A percentile compares a stretch with the other conserved stretches of the same genome.
phyloP scores from a whole-genome alignment of 2,329 filamentous ascomycete genomes.

The Aspergillus neotritici region DNA sequence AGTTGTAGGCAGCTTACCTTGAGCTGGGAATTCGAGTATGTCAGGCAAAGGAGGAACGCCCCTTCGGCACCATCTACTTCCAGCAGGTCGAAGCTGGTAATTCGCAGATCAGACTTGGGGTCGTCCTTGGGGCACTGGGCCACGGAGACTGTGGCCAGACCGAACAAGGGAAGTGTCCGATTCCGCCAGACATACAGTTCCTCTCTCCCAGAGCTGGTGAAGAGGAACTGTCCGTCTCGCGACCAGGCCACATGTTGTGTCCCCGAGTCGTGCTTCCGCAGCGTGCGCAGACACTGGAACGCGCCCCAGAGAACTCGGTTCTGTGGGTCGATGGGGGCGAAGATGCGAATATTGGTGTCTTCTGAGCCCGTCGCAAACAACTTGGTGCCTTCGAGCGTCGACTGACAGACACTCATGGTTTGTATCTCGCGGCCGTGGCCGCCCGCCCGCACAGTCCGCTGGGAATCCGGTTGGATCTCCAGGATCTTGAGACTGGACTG shows the following conservation, averaged over 20 bases:
- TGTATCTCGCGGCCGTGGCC: constrained; percentile 86
- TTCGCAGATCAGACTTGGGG: constrained; percentile 62
- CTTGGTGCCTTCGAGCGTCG: constrained; percentile 8
- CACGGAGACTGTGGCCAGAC: constrained; percentile 50
- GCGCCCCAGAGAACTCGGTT: constrained; percentile 16
- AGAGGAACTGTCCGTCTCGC: constrained; percentile 59
- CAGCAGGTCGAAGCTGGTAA: constrained; percentile 69
- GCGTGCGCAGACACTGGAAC: constrained; percentile 53
- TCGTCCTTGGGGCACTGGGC: constrained; percentile 45
- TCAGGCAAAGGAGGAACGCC: constrained; percentile 60
- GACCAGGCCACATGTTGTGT: constrained; percentile 78
- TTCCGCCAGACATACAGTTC: constrained; percentile 85
- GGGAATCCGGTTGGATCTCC: constrained; percentile 37
- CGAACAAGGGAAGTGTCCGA: constrained; percentile 48
- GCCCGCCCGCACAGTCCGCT: constrained; percentile 56
- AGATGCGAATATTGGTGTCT: constrained; percentile 72
- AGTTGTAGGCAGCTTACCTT: constrained; percentile 41
- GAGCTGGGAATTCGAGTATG: constrained; percentile 77
- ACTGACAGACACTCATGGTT: constrained; percentile 46
- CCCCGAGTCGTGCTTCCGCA: constrained; percentile 76
- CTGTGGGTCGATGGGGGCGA: constrained; percentile 16
- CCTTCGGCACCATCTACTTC: constrained; percentile 20
- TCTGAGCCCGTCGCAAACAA: constrained; percentile 64
- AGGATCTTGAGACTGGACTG: constrained; percentile 56
- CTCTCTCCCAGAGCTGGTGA: constrained; percentile 82